A percentile compares a stretch with the other conserved stretches of the same genome.
Evolutionary conservation across 2,329 filamentous ascomycete species (phyloP).

Genomic region (Chrysoporthe cubensis): DNA sequence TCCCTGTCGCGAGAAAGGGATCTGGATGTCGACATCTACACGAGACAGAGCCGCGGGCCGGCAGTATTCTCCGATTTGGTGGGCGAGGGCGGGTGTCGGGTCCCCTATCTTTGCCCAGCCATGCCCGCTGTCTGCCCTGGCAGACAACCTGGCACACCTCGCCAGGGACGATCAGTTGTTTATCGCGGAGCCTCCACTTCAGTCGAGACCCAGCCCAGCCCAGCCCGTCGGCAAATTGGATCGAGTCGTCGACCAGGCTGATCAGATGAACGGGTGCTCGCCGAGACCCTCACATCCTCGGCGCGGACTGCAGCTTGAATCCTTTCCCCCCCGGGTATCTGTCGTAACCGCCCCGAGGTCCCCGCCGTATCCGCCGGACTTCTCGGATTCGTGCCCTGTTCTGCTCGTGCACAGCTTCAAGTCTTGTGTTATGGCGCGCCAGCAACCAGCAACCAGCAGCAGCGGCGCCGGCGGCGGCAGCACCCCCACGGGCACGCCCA

Average conservation of each 20-base stretch:
- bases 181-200: not conserved
- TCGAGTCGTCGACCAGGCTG: not conserved
- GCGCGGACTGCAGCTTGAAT: not conserved
- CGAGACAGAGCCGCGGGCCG: not conserved
- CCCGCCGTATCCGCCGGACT: too few species aligned
- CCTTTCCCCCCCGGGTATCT: not conserved
- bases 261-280: conserved; percentile 8
- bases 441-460: too few species aligned
- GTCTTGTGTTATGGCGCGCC: too few species aligned
- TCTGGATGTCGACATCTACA: not conserved
- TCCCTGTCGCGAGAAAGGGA: not conserved
- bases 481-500: not conserved
- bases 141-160: not conserved
- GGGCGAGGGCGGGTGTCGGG: not conserved
- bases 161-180: conserved; percentile 1
- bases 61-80: not conserved
- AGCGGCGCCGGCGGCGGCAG: too few species aligned
- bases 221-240: not conserved
- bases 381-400: too few species aligned
- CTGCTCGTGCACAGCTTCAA: too few species aligned
- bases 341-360: not conserved
- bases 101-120: not conserved
- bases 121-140: not conserved
- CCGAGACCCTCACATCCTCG: not conserved
- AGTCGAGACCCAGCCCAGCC: not conserved